phyloP scores from a whole-genome alignment of 2,329 filamentous ascomycete genomes.

The Fusarium chaquense region DNA sequence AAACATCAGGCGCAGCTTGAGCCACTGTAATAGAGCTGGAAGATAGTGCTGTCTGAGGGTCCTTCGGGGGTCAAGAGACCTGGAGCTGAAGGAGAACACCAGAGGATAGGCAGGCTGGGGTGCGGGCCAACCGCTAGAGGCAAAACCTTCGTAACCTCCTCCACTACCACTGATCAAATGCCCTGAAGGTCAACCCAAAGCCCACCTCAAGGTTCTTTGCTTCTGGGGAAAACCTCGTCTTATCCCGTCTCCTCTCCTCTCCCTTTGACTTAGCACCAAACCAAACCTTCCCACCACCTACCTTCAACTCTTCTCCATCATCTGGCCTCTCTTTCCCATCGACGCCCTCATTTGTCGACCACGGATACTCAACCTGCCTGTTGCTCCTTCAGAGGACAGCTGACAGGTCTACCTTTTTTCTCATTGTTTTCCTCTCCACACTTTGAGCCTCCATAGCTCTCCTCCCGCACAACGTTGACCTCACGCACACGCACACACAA shows the following conservation, averaged over 20 bases:
- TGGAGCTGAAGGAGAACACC: constrained; percentile 26
- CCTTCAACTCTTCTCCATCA: constrained; percentile 41
- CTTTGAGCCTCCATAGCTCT: constrained; percentile 47
- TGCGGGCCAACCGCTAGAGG: constrained; percentile 49
- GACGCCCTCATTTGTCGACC: constrained; percentile 49
- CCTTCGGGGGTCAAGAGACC: constrained; percentile 27
- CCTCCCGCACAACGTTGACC: constrained; percentile 41
- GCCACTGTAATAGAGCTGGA: constrained; percentile 43
- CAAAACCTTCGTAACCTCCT: constrained; percentile 55
- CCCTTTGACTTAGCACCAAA: constrained; percentile 49
- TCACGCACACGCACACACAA: constrained; percentile 42
- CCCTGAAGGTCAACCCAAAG: constrained; percentile 36
- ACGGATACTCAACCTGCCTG: constrained; percentile 50
- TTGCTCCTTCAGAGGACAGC: constrained; percentile 55
- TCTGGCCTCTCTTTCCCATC: constrained; percentile 47
- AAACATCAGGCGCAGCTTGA: constrained; percentile 19
- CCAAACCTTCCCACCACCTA: constrained; percentile 16
- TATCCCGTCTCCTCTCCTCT: constrained; percentile 51
- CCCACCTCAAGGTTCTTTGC: constrained; percentile 45
- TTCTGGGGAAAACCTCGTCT: constrained; percentile 56
- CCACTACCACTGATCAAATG: constrained; percentile 25
- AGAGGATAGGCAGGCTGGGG: constrained; percentile 9
- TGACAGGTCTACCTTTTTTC: constrained; percentile 51
- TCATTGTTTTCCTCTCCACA: constrained; percentile 49
- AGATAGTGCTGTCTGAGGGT: constrained; percentile 30